Base-by-base conservation (phyloP, 2,329 filamentous ascomycete genomes). In the Botryosphaeria agaves region DNA sequence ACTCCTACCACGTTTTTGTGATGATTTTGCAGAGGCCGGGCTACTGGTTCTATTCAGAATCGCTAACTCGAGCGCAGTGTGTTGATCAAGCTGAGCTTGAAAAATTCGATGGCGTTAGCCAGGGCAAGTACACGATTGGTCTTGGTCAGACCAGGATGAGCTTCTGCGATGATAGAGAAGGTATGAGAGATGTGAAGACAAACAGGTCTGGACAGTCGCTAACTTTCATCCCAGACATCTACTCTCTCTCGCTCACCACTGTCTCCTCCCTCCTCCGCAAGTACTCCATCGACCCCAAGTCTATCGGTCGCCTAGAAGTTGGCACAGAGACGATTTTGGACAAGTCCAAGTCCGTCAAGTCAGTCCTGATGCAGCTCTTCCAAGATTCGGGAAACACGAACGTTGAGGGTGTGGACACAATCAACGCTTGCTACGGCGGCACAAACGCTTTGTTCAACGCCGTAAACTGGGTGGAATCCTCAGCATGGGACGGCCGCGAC, bases 281-380 rank as follows among this genome's bases (percentile, higher is more conserved):
- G 42, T 64, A 65, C 57, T 56, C 56, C 32, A 51, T 66, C 41
- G 59, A 65, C 41, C 59, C 59, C 35, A 59, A 56, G 38, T 49
- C 47, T 32, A 65, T 66, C 42, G 62, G 62, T 38, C 54, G 62
- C 42, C 48, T 66, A 36, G 62, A 66, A 42, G 62, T 66, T 36
- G 62, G 62, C 43, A 66, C 62, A 31, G 62, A 66, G 54, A 64
- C 62, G 16, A 49, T 65, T 23, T 55, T 66, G 36, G 62, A 66
- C 56, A 66, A 66, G 55, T 63, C 61, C 34, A 66, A 66, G 47
- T 65, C 62, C 14, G 59, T 63, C 45, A 66, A 66, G 52, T 61
- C 59, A 4, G 60, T 66, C 29, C 47, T 66, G 33, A 66, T 65
- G 61, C 61, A 64, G 39, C 47, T 66, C 28, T 66, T 66, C 37